Base-by-base conservation (phyloP, 768 basidiomycete genomes). In the Termitomyces sp. region DNA sequence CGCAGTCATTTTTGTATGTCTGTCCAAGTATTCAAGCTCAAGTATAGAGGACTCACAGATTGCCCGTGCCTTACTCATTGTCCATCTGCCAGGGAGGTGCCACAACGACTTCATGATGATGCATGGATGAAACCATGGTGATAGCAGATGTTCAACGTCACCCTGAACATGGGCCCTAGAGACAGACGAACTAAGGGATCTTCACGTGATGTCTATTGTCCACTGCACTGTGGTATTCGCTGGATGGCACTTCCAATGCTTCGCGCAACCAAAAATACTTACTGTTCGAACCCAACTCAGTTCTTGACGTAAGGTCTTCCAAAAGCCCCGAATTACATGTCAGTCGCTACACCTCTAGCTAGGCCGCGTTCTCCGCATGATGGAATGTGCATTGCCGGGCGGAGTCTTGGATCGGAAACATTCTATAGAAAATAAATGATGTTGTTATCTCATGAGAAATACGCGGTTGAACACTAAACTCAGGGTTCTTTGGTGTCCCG, bases 361-460 rank as follows among this genome's bases (percentile, higher is more conserved):
- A 26, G n/a, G 36, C n/a, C 3, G 51, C 18, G 3, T 34, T 34
- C 16, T 49, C 6, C 14, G 33, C 48, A 39, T 53, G 37, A 58
- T 49, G 47, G 27, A 34, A 13, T 34, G 14, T 36, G 30, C 40
- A 40, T 43, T 44, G 20, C 7, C 59, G 60, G 43, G 32, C 18
- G 27, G 34, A 26, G 12, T n/a, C n/a, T 27, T 36, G 9, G 22
- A 53, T 53, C 34, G 37, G 51, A 33, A 24, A n/a, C 45, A 27
- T 51, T 36, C 45, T 48, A 54, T 55, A n/a, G 26, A 32, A 54
- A 34, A 45, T 44, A 40, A 18, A 39, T 18, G n/a, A 37, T 27
- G 55, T 57, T 51, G 56, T 55, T 60, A 60, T 63, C 53, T 53
- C 32, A n/a, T n/a, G 16, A 50, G 27, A 39, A 44, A 50, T 8